phyloP scores from a whole-genome alignment of 768 basidiomycete species.

The Trametes cingulata region DNA sequence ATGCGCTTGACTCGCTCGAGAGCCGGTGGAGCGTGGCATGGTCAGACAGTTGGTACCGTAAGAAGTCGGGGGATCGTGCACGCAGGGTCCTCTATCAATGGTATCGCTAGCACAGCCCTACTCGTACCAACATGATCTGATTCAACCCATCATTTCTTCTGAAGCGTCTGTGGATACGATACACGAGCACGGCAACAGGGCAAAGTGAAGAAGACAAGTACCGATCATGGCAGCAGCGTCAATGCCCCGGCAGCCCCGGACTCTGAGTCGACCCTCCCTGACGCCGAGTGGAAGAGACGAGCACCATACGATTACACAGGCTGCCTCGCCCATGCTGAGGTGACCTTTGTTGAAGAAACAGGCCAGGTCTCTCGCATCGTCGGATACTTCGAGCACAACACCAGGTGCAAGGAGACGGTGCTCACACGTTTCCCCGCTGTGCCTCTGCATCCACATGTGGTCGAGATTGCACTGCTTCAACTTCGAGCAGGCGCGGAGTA shows the following conservation, averaged over 20 bases:
- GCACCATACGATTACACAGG: conserved; percentile 22
- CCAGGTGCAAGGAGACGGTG: conserved; percentile 24
- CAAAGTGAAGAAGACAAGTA: not conserved
- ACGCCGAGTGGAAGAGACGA: not conserved
- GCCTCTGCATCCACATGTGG: conserved; percentile 37
- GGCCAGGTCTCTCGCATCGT: conserved; percentile 25
- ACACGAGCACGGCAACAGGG: not conserved
- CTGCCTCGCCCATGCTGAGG: conserved; percentile 39
- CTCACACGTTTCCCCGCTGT: conserved; percentile 28
- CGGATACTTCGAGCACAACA: conserved; percentile 33
- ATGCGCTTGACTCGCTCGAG: not conserved
- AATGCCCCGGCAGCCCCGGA: too few relatives aligned
- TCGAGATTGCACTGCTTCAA: conserved; percentile 23
- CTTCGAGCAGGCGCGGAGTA: not conserved
- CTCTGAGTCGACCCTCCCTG: too few relatives aligned
- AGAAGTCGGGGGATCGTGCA: not conserved
- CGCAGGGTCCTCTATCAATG: not conserved
- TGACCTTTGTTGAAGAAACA: conserved; percentile 25
- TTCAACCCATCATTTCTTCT: not conserved
- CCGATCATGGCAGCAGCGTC: too few relatives aligned
- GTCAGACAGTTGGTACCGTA: not conserved
- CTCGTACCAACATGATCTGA: not conserved
- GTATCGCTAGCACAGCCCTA: not conserved
- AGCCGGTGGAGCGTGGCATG: not conserved
- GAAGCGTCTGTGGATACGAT: not conserved